Percentiles rank a stretch among this genome's conserved stretches.
These are phyloP conservation scores for Plantago rigida DNA, from an alignment of 305 asterid species.

Conservation along the genomic window DNA sequence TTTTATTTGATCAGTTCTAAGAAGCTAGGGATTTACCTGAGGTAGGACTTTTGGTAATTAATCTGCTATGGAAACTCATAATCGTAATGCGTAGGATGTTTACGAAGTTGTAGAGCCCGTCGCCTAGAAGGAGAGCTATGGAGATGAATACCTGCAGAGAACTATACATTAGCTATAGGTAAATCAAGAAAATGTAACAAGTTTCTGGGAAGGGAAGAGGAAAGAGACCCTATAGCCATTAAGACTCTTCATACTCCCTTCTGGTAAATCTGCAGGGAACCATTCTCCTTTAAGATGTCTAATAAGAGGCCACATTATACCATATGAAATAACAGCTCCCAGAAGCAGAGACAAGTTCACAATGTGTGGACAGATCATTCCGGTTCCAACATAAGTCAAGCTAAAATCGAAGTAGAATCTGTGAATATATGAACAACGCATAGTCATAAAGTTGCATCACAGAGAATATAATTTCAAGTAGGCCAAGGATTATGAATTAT, in stretches of 20 bases:
- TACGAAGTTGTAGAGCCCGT: constrained; percentile 63
- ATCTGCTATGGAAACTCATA: constrained; percentile 27
- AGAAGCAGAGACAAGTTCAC: constrained; percentile 69
- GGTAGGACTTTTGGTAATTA: constrained; percentile 22
- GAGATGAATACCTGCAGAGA: constrained; percentile 55
- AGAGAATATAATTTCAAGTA: background rate
- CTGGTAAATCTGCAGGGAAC: constrained; percentile 55
- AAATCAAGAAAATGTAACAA: background rate
- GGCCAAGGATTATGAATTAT: background rate
- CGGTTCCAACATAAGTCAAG: constrained; percentile 75
- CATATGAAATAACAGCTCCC: constrained; percentile 71
- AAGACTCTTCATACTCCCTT: constrained; percentile 67
- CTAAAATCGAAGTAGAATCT: constrained; percentile 81
- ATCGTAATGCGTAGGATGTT: constrained; percentile 44
- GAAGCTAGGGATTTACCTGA: constrained; percentile 30
- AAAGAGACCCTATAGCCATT: constrained; percentile 63
- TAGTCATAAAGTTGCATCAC: background rate
- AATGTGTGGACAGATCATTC: constrained; percentile 77
- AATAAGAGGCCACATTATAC: constrained; percentile 74
- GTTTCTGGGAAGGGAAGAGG: background rate
- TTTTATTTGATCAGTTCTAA: no score
- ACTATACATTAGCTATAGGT: background rate
- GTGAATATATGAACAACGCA: constrained; percentile 8
- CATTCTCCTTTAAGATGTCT: constrained; percentile 50
- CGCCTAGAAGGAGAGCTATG: constrained; percentile 72